Evolutionary conservation across 768 basidiomycete species (phyloP), one percentile per base, ranked within the genome.

Genomic region (Symmetrospora coprosmae): DNA sequence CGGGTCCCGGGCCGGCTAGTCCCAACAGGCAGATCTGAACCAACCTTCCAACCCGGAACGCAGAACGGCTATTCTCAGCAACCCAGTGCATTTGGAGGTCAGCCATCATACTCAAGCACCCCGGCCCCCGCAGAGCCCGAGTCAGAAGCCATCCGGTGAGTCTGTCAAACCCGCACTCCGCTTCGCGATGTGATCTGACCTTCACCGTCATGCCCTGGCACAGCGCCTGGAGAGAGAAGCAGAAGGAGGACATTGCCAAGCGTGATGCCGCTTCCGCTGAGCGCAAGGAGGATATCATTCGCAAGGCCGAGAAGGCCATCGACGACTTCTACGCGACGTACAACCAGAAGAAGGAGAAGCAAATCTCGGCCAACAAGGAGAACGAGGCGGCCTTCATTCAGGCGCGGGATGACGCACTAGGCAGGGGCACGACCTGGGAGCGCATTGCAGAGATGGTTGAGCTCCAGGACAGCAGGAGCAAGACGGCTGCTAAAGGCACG

Each of bases 391-490:
- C 83, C 60, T 96, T 84, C 75, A 69, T 91, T 38, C 77, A 80
- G 16, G 73, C 75, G n/a, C 76, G 89, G 55, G 80, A 80, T 21
- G 83, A 82, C 47, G 80, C 82, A 9, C 81, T 97, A 50, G 83
- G 87, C 0, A 77, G 79, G 53, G 94, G 92, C 25, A 94, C 92
- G 21, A 92, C 90, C 7, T 99, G 92, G 92, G 82, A 89, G 67
- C 84, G 94, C 35, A 92, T 99, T 69, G 85, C 83, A 70, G 82
- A 82, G 27, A 74, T 82, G 50, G 74, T 94, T 63, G 87, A 91
- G 66, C 78, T 99, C 35, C 82, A 92, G 72, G 96, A 97, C 72
- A 94, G 90, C 55, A 89, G 97, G 73, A 90, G 87, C 77, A 99
- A 97, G 77, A 96, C 90, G 3, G 78, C 88, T 67, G 83, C 90